A percentile compares a stretch with the other conserved stretches of the same genome.
Evolutionary conservation across 2,329 filamentous ascomycete genomes (phyloP).

Genomic region (Colletotrichum caudatum): DNA sequence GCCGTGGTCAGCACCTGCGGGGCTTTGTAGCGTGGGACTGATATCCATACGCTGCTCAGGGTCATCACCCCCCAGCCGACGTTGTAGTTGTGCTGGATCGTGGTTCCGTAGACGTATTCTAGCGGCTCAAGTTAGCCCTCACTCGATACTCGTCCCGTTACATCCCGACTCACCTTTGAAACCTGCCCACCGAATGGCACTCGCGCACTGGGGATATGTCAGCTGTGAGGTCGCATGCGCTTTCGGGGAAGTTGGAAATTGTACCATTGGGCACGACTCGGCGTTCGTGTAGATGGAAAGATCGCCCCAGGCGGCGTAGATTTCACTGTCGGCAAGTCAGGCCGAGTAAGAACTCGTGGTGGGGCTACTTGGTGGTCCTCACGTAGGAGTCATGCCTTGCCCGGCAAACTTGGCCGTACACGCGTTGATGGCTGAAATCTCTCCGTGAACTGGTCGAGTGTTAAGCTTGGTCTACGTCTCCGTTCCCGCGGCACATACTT

Average conservation of each 20-base stretch:
- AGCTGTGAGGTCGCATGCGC: background rate
- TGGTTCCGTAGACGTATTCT: constrained; percentile 67
- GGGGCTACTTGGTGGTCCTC: fast-evolving
- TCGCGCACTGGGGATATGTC: constrained; percentile 56
- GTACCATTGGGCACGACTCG: constrained; percentile 65
- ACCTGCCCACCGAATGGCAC: constrained; percentile 66
- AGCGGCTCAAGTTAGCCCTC: background rate
- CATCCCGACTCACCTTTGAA: constrained; percentile 51
- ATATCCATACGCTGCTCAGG: constrained; percentile 22
- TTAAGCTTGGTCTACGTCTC: fast-evolving
- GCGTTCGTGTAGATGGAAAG: constrained; percentile 68
- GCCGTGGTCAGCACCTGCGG: constrained; percentile 44
- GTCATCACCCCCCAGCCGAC: constrained; percentile 31
- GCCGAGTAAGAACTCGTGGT: fast-evolving
- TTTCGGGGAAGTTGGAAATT: fast-evolving
- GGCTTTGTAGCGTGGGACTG: fast-evolving
- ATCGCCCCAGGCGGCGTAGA: constrained; percentile 57
- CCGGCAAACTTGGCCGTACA: constrained; percentile 30
- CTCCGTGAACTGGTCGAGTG: constrained; percentile 20
- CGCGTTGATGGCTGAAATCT: constrained; percentile 36
- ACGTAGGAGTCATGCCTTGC: constrained; percentile 35
- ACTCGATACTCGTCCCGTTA: too few species aligned
- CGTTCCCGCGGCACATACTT: background rate
- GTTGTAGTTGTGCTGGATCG: constrained; percentile 57
- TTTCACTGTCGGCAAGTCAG: constrained; percentile 44